Conservation (phyloP, 1,139 yeast species). For the Hyphopichia pseudoburtonii region DNA sequence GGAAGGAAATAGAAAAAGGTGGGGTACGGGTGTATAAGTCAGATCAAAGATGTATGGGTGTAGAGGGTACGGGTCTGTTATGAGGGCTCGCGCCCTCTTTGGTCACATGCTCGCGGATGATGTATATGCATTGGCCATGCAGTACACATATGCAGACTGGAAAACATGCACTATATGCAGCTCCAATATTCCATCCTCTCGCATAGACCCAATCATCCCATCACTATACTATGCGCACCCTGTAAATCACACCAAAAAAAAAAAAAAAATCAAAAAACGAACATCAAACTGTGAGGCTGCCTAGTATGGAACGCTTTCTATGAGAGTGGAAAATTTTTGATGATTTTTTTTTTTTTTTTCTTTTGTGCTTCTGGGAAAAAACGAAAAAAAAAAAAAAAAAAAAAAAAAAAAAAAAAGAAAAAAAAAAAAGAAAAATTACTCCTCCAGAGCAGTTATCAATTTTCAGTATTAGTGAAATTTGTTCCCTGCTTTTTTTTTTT, state of each 20-base stretch:
- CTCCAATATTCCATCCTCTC: too few relatives aligned
- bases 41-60: not conserved
- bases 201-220: not conserved
- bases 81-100: too few relatives aligned
- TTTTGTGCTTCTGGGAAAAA: not conserved
- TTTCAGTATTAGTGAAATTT: not conserved
- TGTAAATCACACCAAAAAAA: too few relatives aligned
- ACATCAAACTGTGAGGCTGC: not conserved
- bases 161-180: not conserved
- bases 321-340: too few relatives aligned
- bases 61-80: too few relatives aligned
- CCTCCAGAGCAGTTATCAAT: not conserved
- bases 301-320: too few relatives aligned
- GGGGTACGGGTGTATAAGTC: not conserved
- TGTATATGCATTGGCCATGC: too few relatives aligned
- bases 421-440: not conserved
- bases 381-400: slow-evolving; percentile 2
- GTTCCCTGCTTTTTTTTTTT: not conserved
- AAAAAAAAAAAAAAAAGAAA: not conserved
- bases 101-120: too few relatives aligned
- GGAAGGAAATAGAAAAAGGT: too few relatives aligned
- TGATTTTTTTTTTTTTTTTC: not conserved
- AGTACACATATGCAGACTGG: not conserved
- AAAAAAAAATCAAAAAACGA: not conserved
- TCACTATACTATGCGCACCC: not conserved